Conservation (phyloP, 495 filamentous ascomycete species). For the Aspergillus nidulans region DNA sequence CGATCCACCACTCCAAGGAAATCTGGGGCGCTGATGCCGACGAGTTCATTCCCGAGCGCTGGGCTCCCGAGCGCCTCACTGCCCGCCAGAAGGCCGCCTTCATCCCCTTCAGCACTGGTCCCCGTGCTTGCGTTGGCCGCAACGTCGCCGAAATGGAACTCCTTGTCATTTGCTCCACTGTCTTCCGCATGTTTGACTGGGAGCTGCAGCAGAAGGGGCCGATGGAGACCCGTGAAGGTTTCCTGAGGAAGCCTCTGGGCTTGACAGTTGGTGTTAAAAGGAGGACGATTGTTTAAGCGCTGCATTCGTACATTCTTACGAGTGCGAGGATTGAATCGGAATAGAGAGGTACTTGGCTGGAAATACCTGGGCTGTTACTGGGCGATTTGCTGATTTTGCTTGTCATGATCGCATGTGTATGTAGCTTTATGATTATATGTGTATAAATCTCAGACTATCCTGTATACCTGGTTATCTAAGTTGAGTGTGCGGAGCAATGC, state of each 20-base stretch:
- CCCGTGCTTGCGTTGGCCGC: constrained; percentile 74
- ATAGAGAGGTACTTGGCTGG: not conserved
- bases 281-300: constrained; percentile 1
- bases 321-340: not conserved
- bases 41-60: constrained; percentile 78
- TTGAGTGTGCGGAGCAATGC: too few relatives aligned
- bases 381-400: not conserved
- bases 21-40: constrained; percentile 82
- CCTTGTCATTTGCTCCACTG: constrained; percentile 71
- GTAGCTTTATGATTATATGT: not conserved
- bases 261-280: constrained; percentile 65
- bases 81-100: constrained; percentile 71
- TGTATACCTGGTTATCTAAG: not conserved
- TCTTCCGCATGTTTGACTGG: constrained; percentile 74
- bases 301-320: not conserved
- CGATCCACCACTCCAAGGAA: constrained; percentile 73
- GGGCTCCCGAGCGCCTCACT: constrained; percentile 52
- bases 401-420: not conserved
- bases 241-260: constrained; percentile 80
- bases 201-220: constrained; percentile 59
- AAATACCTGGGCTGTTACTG: not conserved
- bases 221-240: constrained; percentile 81
- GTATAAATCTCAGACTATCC: not conserved
- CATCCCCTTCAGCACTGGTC: constrained; percentile 81
- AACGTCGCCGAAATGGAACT: constrained; percentile 95